These are phyloP conservation scores for Leishmania amazonensis DNA, from an alignment of 208 protist genomes.

Conservation along the genomic window DNA sequence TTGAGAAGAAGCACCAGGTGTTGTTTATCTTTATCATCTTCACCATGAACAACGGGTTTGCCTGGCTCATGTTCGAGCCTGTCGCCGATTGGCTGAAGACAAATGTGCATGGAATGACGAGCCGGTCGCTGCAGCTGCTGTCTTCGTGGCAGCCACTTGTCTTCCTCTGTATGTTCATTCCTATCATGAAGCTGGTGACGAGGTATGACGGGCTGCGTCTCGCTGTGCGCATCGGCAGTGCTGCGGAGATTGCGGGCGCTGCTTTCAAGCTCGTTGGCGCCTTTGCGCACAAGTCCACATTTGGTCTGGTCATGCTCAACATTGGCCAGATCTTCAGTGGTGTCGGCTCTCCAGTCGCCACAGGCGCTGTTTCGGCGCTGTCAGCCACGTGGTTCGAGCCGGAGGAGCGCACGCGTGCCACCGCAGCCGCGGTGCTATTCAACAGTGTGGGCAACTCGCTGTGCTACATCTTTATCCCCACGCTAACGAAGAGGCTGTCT, in stretches of 20 bases:
- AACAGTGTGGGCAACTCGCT: conserved; percentile 85
- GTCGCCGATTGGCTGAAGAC: conserved; percentile 70
- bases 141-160: conserved; percentile 85
- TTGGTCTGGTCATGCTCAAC: conserved; percentile 72
- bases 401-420: conserved; percentile 82
- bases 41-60: conserved; percentile 87
- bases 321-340: conserved; percentile 86
- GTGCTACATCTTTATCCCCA: conserved; percentile 78
- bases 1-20: conserved; percentile 71
- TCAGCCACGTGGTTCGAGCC: conserved; percentile 85
- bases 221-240: conserved; percentile 66
- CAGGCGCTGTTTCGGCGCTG: conserved; percentile 75
- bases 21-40: conserved; percentile 86
- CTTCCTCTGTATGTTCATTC: conserved; percentile 70
- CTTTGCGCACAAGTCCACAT: conserved; percentile 34
- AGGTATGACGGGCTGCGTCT: conserved; percentile 74
- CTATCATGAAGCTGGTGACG: conserved; percentile 80
- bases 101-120: conserved; percentile 63
- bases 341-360: conserved; percentile 84
- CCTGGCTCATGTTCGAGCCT: conserved; percentile 90
- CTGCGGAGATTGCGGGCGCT: conserved; percentile 66
- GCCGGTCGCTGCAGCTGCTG: conserved; percentile 66
- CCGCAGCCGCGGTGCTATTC: conserved; percentile 76
- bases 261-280: conserved; percentile 69
- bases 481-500: conserved; percentile 48